These are phyloP conservation scores for Pseudogymnoascus sp. DNA, from an alignment of 2,329 filamentous ascomycete genomes.

Conservation along the genomic window DNA sequence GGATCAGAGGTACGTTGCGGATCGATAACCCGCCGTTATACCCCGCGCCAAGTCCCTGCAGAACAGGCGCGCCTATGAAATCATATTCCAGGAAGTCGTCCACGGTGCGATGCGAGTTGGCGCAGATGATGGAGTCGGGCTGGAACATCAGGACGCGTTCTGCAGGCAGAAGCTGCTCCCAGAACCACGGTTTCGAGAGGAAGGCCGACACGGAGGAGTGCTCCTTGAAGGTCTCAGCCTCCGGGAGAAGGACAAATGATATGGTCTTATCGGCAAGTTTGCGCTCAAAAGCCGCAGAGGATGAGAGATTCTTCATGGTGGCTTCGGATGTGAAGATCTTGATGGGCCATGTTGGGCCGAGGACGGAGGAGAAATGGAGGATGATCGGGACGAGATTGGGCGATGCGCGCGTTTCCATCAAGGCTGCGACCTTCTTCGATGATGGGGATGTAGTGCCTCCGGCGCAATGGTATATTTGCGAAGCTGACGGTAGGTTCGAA, in stretches of 20 bases:
- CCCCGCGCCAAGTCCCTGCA: conserved; percentile 18
- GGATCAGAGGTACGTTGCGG: conserved; percentile 29
- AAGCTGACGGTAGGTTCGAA: background rate
- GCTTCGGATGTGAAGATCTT: conserved; percentile 33
- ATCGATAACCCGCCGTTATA: conserved; percentile 34
- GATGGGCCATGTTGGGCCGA: conserved; percentile 38
- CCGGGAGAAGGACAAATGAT: conserved; percentile 33
- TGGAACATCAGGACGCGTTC: conserved; percentile 30
- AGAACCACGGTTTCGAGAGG: conserved; percentile 28
- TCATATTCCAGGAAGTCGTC: conserved; percentile 31
- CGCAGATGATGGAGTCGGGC: conserved; percentile 30
- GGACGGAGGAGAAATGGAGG: conserved; percentile 32
- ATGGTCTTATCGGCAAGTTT: conserved; percentile 30
- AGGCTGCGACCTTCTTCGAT: conserved; percentile 29
- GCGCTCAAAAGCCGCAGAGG: conserved; percentile 31
- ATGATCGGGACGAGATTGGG: conserved; percentile 32
- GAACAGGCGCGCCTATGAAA: conserved; percentile 31
- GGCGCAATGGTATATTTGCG: background rate
- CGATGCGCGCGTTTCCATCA: conserved; percentile 31
- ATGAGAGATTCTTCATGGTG: conserved; percentile 10
- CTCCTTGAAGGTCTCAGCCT: conserved; percentile 28
- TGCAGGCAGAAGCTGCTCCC: conserved; percentile 28
- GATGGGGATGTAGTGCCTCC: background rate
- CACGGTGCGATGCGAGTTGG: conserved; percentile 27
- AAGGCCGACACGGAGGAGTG: conserved; percentile 25